Evolutionary conservation across 768 basidiomycete genomes (phyloP), one percentile per base, ranked within the genome.

Genomic region (Leccinum pellstonianum): DNA sequence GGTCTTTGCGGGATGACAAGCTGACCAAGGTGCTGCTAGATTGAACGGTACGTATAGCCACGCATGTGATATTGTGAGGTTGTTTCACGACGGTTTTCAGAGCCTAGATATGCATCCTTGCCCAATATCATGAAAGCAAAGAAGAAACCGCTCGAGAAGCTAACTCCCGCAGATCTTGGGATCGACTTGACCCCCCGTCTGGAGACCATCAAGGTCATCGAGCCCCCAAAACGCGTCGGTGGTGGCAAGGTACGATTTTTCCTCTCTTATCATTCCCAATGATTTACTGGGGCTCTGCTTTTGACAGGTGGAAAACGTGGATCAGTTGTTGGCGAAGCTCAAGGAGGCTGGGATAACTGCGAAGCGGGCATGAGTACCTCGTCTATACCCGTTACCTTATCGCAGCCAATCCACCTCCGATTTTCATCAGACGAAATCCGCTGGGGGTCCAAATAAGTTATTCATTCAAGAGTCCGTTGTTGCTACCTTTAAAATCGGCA

Each of bases 41-140:
- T 75, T 95, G 61, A 94, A 93, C 66, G 90, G 91, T 91, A 66
- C 23, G 77, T 59, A 27, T 17, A 38, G 49, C 6, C 10, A 54
- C 8, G 27, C 52, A 17, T 5, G 37, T 49, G 27, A 48, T 35
- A 21, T 9, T 23, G 31, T 38, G 9, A 31, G 4, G 47, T 47
- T 38, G 21, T 21, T 35, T 58, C 14, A 54, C 21, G 21, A 31
- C n/a, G 46, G 47, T 56, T 56, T 52, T 17, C 69, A 94, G 95
- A 96, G 74, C 96, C 96, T 0, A 89, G 96, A 65, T 99, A 97
- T 69, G 97, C 97, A 0, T 94, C 95, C n/a, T 74, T 99, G 60
- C 93, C 94, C 4, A 95, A 93, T 66, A 96, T 96, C 75, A 96
- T 96, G 93, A 95, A 96, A 76, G 97, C 97, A n/a, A 98, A 98